Evolutionary conservation across 75 land plant species (phyloP), one percentile per base, ranked within the genome.

Genomic region (Ceratopteris richardii): DNA sequence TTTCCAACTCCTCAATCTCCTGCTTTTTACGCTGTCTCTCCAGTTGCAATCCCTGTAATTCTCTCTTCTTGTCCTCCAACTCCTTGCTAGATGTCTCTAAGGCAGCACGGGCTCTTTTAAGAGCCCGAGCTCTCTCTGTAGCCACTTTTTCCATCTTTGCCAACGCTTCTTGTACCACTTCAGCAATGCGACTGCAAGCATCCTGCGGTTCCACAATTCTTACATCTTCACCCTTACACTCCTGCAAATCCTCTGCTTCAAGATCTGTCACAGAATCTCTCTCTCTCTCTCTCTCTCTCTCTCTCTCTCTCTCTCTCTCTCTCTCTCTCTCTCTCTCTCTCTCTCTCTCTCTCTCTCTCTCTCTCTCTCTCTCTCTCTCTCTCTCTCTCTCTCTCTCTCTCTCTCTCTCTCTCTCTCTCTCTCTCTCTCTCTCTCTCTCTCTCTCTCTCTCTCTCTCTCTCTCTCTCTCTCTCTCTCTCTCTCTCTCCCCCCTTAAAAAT

Each of bases 101-200:
- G n/a, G 89, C 68, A 14, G 71, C 26, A 10, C 86, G 85, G 28
- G 97, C 86, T 51, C 82, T 82, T 59, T 88, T 91, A 11, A 70
- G 66, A 62, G 72, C 71, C 43, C 84, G 66, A 70, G 80, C 60
- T 69, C 84, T 91, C 71, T 91, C 97, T 41, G 84, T 82, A 11
- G 93, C 89, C 20, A 91, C 97, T 71, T 71, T 66, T 68, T 88
- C 97, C 94, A 91, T 84, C 54, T 88, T 87, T 51, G 79, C 67
- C 31, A 91, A 69, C 21, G 89, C 89, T 69, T 91, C 97, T 50
- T 88, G 91, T 52, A 91, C 97, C 39, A 91, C 95, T 23, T 91
- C 97, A 30, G 83, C 97, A 42, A 91, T 85, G 31, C 84, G 78
- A 20, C 77, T 80, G 69, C 95, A 91, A 21, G 89, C 97, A 54